Conservation (phyloP, 2,329 filamentous ascomycete genomes). For the Botrytis cinerea region DNA sequence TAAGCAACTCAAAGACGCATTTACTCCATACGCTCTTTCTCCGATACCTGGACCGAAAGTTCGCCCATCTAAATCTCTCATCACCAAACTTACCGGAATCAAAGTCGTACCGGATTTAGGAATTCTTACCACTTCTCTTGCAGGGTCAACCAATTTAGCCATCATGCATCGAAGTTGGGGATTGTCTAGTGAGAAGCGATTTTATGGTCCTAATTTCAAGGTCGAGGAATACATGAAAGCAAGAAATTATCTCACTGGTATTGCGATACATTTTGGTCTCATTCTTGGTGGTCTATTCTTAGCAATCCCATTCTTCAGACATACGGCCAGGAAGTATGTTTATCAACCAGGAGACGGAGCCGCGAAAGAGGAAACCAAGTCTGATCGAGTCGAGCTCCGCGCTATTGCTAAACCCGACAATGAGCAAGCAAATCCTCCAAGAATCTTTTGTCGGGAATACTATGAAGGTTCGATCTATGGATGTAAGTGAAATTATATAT, state of each 20-base stretch:
- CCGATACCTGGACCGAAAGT: constrained; percentile 49
- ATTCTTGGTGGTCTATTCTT: constrained; percentile 47
- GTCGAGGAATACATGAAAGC: constrained; percentile 57
- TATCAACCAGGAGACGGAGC: constrained; percentile 58
- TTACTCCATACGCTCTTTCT: constrained; percentile 57
- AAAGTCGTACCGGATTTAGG: constrained; percentile 54
- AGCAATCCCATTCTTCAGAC: constrained; percentile 44
- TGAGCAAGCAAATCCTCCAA: constrained; percentile 41
- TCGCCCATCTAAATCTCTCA: constrained; percentile 37
- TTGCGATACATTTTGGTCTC: constrained; percentile 53
- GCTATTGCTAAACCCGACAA: constrained; percentile 64
- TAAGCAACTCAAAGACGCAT: constrained; percentile 49
- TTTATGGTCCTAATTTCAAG: constrained; percentile 63
- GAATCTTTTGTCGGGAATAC: constrained; percentile 55
- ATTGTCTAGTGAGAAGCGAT: constrained; percentile 49
- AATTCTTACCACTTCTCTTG: constrained; percentile 55
- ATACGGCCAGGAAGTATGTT: constrained; percentile 48
- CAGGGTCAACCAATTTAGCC: constrained; percentile 52
- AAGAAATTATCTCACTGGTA: constrained; percentile 52
- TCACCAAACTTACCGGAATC: constrained; percentile 53
- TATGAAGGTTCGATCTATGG: constrained; percentile 65
- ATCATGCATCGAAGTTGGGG: constrained; percentile 66
- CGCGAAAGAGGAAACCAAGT: constrained; percentile 53
- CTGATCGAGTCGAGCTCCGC: constrained; percentile 63
- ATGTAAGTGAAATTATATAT: constrained; percentile 48